phyloP scores from a whole-genome alignment of 1,284 basidiomycete genomes.

The Flammula alnicola region DNA sequence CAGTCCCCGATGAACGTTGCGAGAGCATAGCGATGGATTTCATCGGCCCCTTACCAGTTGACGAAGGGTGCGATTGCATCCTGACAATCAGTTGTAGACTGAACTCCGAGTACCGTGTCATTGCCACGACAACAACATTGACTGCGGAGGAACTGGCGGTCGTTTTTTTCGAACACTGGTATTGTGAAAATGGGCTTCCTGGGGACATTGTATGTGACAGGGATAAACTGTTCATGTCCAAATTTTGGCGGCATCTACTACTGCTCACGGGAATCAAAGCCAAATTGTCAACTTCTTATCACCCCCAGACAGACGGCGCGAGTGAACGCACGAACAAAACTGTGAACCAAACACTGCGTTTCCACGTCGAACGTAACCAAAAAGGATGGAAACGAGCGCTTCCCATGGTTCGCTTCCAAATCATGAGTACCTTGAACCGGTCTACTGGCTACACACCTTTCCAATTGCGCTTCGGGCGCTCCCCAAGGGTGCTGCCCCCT shows the following conservation, averaged over 20 bases:
- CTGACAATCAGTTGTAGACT: constrained; percentile 45
- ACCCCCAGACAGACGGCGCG: constrained; percentile 33
- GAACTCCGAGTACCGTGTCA: constrained; percentile 39
- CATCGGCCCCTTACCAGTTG: constrained; percentile 35
- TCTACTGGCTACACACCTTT: constrained; percentile 22
- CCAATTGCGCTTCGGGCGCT: constrained; percentile 15
- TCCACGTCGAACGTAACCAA: constrained; percentile 32
- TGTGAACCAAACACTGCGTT: constrained; percentile 36
- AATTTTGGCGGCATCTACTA: constrained; percentile 23
- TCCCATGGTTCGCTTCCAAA: constrained; percentile 15
- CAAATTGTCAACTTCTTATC: constrained; percentile 20
- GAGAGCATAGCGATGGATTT: constrained; percentile 36
- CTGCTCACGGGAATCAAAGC: constrained; percentile 6
- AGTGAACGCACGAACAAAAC: constrained; percentile 41
- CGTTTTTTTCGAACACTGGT: constrained; percentile 37
- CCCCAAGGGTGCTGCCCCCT: constrained; percentile 10
- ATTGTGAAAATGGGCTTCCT: constrained; percentile 38
- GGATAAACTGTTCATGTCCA: constrained; percentile 33
- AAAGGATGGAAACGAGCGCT: constrained; percentile 19
- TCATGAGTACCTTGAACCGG: constrained; percentile 24
- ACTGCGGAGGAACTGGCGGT: constrained; percentile 22
- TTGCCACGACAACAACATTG: constrained; percentile 25
- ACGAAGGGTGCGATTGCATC: constrained; percentile 37
- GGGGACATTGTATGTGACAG: constrained; percentile 30
- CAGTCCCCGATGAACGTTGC: constrained; percentile 28